Evolutionary conservation across 2,329 filamentous ascomycete species (phyloP).

Genomic region (Myotisia sp.): DNA sequence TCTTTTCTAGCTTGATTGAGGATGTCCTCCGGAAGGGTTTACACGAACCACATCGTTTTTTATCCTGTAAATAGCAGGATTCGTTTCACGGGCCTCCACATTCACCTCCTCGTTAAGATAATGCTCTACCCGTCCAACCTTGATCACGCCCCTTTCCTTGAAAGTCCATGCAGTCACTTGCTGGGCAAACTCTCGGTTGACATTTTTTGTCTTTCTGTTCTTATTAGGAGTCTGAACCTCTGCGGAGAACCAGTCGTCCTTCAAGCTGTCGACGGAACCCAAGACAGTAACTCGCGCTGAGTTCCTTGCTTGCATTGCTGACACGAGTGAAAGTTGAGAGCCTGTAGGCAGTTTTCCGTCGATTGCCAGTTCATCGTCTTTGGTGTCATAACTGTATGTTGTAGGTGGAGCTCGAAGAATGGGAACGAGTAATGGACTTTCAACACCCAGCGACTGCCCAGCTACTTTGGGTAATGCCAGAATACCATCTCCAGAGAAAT

Average conservation of each 20-base stretch:
- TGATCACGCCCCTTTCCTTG: constrained; percentile 79
- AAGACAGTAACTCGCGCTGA: constrained; percentile 77
- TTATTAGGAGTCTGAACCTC: constrained; percentile 47
- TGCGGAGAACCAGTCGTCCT: constrained; percentile 77
- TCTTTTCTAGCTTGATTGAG: background rate
- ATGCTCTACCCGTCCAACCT: constrained; percentile 72
- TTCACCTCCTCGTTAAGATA: constrained; percentile 43
- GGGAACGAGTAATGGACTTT: constrained; percentile 60
- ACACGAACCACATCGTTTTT: constrained; percentile 87
- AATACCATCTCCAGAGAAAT: constrained; percentile 55
- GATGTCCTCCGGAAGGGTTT: background rate
- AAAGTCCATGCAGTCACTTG: constrained; percentile 89
- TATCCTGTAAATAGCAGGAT: constrained; percentile 82
- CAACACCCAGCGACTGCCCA: constrained; percentile 67
- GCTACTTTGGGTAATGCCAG: constrained; percentile 71
- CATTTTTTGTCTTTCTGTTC: constrained; percentile 47
- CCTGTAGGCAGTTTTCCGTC: constrained; percentile 80
- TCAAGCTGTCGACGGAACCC: constrained; percentile 72
- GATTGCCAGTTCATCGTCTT: constrained; percentile 58
- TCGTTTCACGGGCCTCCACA: constrained; percentile 41
- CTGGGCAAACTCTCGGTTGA: constrained; percentile 74
- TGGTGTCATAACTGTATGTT: constrained; percentile 86
- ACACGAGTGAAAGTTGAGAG: constrained; percentile 69
- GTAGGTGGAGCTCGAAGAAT: constrained; percentile 70
- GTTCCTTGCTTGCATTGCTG: constrained; percentile 79